phyloP scores from a whole-genome alignment of 2,329 filamentous ascomycete species.

The Hortaea werneckii region DNA sequence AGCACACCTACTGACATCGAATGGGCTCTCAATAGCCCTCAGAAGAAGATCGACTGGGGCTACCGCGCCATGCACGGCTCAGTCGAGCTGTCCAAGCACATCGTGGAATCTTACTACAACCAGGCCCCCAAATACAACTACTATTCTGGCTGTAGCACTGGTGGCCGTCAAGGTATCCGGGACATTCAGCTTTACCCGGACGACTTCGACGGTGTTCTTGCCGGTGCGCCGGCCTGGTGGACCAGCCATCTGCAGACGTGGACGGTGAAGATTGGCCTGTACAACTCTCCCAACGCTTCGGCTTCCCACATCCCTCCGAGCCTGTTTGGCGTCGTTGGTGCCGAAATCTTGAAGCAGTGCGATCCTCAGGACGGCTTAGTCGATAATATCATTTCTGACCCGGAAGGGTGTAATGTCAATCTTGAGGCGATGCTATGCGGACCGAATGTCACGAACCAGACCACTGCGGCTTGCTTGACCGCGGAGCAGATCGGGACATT shows the following conservation, averaged over 20 bases:
- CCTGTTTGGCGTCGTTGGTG: slow-evolving; percentile 36
- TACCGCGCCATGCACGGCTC: slow-evolving; percentile 39
- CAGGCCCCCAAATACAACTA: slow-evolving; percentile 38
- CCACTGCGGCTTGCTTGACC: slow-evolving; percentile 32
- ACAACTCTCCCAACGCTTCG: slow-evolving; percentile 38
- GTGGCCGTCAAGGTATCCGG: slow-evolving; percentile 48
- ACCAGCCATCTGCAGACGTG: slow-evolving; percentile 38
- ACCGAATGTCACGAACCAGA: slow-evolving; percentile 12
- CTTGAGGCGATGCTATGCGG: slow-evolving; percentile 33
- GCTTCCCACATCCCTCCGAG: slow-evolving; percentile 34
- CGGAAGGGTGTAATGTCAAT: slow-evolving; percentile 36
- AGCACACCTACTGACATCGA: slow-evolving; percentile 22
- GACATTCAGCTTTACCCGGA: slow-evolving; percentile 44
- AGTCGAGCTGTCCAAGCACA: slow-evolving; percentile 37
- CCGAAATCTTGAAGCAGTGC: slow-evolving; percentile 41
- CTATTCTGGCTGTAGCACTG: slow-evolving; percentile 50
- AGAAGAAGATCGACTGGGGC: slow-evolving; percentile 30
- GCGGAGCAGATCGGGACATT: slow-evolving; percentile 34
- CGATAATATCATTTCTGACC: slow-evolving; percentile 42
- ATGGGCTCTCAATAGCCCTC: slow-evolving; percentile 31
- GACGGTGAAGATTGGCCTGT: slow-evolving; percentile 36
- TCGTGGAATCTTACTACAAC: slow-evolving; percentile 41
- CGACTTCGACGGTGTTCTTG: slow-evolving; percentile 49
- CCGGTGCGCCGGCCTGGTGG: slow-evolving; percentile 45
- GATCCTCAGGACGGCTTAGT: slow-evolving; percentile 40